phyloP scores from a whole-genome alignment of 1,284 basidiomycete species.

The Naganishia sp. region DNA sequence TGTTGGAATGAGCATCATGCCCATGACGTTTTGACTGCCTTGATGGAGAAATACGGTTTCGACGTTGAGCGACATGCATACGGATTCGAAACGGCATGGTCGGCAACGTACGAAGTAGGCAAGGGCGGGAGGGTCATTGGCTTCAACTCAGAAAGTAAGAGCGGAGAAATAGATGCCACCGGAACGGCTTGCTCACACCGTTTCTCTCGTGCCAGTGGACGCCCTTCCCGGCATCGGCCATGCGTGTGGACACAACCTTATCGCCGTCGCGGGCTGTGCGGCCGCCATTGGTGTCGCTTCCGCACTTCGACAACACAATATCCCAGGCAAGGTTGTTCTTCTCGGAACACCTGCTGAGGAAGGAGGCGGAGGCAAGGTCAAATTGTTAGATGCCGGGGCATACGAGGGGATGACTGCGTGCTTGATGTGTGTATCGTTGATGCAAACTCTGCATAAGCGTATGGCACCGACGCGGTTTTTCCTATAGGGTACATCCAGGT shows the following conservation, averaged over 20 bases:
- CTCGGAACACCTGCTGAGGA: constrained; percentile 86
- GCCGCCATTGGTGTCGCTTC: constrained; percentile 47
- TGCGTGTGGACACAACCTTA: constrained; percentile 66
- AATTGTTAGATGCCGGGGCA: constrained; percentile 60
- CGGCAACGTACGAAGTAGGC: constrained; percentile 42
- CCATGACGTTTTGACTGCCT: constrained; percentile 62
- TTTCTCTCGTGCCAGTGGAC: constrained; percentile 5
- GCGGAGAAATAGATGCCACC: no score
- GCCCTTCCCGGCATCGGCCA: constrained; percentile 61
- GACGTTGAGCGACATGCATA: constrained; percentile 64
- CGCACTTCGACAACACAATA: constrained; percentile 57
- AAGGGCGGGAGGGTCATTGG: constrained; percentile 41
- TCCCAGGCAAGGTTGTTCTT: constrained; percentile 71
- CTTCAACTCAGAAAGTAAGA: constrained; percentile 43
- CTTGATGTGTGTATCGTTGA: constrained; percentile 59
- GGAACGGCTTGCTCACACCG: no score
- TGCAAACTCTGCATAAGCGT: background rate
- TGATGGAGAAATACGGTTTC: constrained; percentile 63
- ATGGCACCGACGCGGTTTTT: background rate
- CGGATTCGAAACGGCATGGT: constrained; percentile 56
- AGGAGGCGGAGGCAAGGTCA: constrained; percentile 72
- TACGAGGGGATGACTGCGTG: constrained; percentile 70
- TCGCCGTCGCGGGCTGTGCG: constrained; percentile 52
- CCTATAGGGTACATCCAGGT: constrained; percentile 24
- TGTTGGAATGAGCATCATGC: constrained; percentile 53